Evolutionary conservation across 306 rosid genomes (phyloP).

Genomic region (Malus asiatica): DNA sequence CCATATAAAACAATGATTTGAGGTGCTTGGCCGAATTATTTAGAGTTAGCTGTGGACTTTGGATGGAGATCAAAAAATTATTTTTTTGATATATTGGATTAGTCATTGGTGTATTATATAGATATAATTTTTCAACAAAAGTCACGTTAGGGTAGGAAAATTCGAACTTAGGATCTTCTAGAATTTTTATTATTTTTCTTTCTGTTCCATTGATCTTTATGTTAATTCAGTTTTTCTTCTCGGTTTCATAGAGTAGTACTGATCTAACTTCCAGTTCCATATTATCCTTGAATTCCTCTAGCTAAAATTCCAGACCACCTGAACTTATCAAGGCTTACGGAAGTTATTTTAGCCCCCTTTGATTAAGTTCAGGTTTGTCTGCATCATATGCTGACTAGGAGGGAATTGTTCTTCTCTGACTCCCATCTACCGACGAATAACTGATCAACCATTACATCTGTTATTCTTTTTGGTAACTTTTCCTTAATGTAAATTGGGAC

Average conservation of each 20-base stretch:
- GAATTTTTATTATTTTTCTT: not conserved
- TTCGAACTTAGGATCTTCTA: not conserved
- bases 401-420: no score
- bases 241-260: not conserved
- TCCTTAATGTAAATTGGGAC: no score
- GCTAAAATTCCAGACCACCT: not conserved
- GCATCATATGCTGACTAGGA: no score
- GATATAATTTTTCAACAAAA: no score
- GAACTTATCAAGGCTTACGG: not conserved
- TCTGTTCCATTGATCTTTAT: not conserved
- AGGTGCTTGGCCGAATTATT: slow-evolving; percentile 17
- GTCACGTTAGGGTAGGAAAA: no score
- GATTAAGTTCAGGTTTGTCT: no score
- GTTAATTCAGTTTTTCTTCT: not conserved
- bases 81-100: no score
- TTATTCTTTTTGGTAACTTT: no score
- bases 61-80: slow-evolving; percentile 17
- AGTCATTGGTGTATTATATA: no score
- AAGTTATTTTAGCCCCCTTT: not conserved
- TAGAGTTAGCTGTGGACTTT: slow-evolving; percentile 1
- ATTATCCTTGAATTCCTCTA: not conserved
- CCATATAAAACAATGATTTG: slow-evolving; percentile 18
- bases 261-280: not conserved
- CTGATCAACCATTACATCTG: no score
- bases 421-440: no score